Evolutionary conservation across 345 rosid genomes (phyloP), one percentile per base, ranked within the genome.

Genomic region (Eutrema heterophyllum): DNA sequence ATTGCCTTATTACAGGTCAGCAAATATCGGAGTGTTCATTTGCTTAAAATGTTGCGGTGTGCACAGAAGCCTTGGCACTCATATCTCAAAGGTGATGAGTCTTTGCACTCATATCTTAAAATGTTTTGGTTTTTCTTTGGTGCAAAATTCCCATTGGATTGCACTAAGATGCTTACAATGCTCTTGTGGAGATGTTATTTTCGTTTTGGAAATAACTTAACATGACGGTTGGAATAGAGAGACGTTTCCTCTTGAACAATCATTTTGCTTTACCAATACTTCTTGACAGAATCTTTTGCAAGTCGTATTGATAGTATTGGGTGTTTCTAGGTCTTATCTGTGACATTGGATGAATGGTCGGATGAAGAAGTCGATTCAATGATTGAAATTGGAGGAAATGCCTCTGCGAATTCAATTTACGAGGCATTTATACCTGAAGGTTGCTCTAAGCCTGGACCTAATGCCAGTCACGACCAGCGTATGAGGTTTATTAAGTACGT

Each of bases 11-110:
- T 86, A 60, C 96, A 95, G 99, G 85, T 95, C 99, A 33, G 92
- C 92, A 55, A 95, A 95, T 76, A 92, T 95, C 54, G 99, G 99
- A 71, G 99, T 95, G 56, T 95, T 95, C 73, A 73, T 95, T 70
- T 95, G 99, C 86, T 82, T 95, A 81, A 95, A 95, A 84, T 95
- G 99, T 71, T 90, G 97, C 43, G 94, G 97, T 56, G 96, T 90
- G 59, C 99, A 95, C 81, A 88, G 98, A 87, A 90, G 98, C 82
- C 91, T 92, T 76, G 98, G 99, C 56, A 77, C 91, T n/a, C 96
- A 91, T 68, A 77, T 92, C 79, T 95, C 99, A 45, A 95, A 92
- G 97, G 99, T 95, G 78, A 74, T 89, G 80, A 77, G n/a, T 60
- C 52, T 59, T 75, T 72, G 30, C 41, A n/a, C n/a, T n/a, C n/a